These are phyloP conservation scores for Linnemannia schmuckeri DNA, from an alignment of 192 early-diverging fungal species.

Conservation along the genomic window DNA sequence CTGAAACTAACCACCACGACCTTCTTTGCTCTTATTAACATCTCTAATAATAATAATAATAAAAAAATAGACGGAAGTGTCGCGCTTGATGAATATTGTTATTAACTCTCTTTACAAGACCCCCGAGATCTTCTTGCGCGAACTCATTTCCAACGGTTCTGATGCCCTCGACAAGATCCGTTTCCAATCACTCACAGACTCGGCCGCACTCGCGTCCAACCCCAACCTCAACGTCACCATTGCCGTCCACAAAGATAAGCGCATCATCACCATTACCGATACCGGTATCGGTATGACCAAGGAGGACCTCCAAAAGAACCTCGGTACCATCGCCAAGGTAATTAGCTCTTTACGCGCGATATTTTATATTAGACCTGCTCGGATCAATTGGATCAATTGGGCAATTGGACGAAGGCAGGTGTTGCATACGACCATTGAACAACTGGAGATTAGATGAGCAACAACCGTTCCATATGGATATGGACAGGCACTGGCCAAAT, in stretches of 20 bases:
- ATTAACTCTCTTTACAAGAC: conserved; percentile 98
- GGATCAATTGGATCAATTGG: too few relatives aligned
- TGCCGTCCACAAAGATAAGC: conserved; percentile 76
- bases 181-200: conserved; percentile 82
- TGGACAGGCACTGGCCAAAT: too few relatives aligned
- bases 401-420: too few relatives aligned
- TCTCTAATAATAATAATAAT: neutral
- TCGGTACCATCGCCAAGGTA: conserved; percentile 96
- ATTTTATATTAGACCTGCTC: too few relatives aligned
- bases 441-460: too few relatives aligned
- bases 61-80: conserved; percentile 85
- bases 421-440: too few relatives aligned
- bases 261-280: conserved; percentile 88
- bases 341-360: neutral
- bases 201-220: conserved; percentile 68
- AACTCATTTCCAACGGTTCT: conserved; percentile 95
- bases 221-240: conserved; percentile 88
- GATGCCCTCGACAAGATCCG: conserved; percentile 97
- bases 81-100: conserved; percentile 92
- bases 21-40: neutral
- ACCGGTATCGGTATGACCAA: conserved; percentile 97
- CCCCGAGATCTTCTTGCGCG: conserved; percentile 96
- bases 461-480: too few relatives aligned
- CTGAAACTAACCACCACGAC: too few relatives aligned
- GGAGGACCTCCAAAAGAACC: conserved; percentile 87